A percentile compares a stretch with the other conserved stretches of the same genome.
Conservation (phyloP, 106 monocot genomes). For the Acorus gramineus region DNA sequence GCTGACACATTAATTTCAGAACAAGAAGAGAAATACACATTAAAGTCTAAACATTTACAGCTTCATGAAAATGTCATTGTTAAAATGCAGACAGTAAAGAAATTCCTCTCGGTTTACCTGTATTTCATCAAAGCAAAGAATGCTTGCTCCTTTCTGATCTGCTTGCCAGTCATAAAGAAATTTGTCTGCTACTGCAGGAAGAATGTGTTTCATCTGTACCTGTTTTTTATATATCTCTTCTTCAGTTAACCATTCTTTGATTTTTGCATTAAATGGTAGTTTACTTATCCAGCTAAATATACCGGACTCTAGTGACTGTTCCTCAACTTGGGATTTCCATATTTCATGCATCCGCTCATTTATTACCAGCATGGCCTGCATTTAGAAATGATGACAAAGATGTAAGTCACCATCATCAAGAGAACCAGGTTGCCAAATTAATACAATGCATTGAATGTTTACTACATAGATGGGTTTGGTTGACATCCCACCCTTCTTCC, state of each 20-base stretch:
- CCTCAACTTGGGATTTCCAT: slow-evolving; percentile 63
- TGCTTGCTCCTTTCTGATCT: slow-evolving; percentile 58
- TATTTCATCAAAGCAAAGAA: slow-evolving; percentile 98
- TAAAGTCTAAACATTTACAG: too few species aligned
- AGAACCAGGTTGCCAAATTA: background rate
- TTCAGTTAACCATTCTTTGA: slow-evolving; percentile 92
- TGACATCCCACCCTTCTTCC: too few species aligned
- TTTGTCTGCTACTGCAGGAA: slow-evolving; percentile 82
- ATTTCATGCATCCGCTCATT: slow-evolving; percentile 85
- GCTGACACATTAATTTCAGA: too few species aligned
- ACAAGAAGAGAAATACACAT: too few species aligned
- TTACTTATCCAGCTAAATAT: slow-evolving; percentile 56
- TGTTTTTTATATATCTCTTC: slow-evolving; percentile 87
- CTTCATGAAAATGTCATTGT: too few species aligned
- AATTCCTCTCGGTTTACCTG: slow-evolving; percentile 36
- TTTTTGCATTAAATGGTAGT: slow-evolving; percentile 70
- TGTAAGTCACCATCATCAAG: background rate
- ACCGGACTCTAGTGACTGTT: slow-evolving; percentile 28
- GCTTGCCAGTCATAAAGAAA: slow-evolving; percentile 74
- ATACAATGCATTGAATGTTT: too few species aligned
- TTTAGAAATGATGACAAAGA: background rate
- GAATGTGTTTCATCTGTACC: slow-evolving; percentile 64
- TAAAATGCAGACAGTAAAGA: too few species aligned
- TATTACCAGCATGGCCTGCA: slow-evolving; percentile 95
- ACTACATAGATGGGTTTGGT: too few species aligned